A percentile compares a stretch with the other conserved stretches of the same genome.
phyloP scores from a whole-genome alignment of 768 basidiomycete genomes.

The Tricholoma hemisulphureum region DNA sequence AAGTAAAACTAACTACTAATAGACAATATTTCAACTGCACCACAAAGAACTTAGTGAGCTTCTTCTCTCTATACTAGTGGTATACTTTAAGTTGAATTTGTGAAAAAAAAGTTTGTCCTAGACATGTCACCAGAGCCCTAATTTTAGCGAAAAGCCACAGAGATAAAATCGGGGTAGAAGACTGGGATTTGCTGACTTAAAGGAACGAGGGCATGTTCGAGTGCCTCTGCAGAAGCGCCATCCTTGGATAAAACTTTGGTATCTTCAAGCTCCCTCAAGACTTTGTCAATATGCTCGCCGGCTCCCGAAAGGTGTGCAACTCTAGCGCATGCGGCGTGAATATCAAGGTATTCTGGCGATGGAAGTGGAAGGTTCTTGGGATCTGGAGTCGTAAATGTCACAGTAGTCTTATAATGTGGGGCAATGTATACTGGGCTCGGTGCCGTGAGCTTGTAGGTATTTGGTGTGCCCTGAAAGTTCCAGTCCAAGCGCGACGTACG shows the following conservation, averaged over 20 bases:
- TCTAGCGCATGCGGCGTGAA: conserved; percentile 32
- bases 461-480: neutral
- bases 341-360: conserved; percentile 28
- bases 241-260: conserved; percentile 15
- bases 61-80: too few species aligned
- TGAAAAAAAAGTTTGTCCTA: too few species aligned
- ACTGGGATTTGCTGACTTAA: neutral
- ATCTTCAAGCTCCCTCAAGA: conserved; percentile 21
- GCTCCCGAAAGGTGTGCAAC: conserved; percentile 35
- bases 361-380: conserved; percentile 1
- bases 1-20: too few species aligned
- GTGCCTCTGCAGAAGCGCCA: neutral
- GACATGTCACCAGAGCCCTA: too few species aligned
- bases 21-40: too few species aligned
- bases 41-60: too few species aligned
- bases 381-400: conserved; percentile 19
- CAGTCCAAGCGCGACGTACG: too few species aligned
- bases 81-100: too few species aligned
- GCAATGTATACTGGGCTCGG: neutral
- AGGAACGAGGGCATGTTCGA: neutral
- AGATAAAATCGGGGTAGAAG: too few species aligned
- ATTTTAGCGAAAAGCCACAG: too few species aligned
- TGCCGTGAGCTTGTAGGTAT: conserved; percentile 8
- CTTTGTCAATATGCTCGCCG: conserved; percentile 22
- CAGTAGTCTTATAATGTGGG: too few species aligned